Conservation (phyloP, 805 yeast genomes). For the Kluyveromyces dobzhanskii region DNA sequence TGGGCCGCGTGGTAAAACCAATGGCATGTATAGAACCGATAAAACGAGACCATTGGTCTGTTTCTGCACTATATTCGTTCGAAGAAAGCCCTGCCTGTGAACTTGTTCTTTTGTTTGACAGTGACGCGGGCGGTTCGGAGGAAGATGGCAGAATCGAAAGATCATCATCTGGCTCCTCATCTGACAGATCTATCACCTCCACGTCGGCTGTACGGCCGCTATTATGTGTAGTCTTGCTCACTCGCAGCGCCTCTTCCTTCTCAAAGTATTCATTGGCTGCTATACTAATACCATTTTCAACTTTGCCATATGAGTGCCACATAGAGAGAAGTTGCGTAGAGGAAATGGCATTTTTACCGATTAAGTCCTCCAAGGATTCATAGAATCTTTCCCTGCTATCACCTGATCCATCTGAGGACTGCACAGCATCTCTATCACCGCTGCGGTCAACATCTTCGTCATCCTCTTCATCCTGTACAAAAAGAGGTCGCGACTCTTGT, state of each 20-base stretch:
- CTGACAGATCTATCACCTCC: background rate
- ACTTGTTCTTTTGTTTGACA: background rate
- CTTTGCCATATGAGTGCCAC: background rate
- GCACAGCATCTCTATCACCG: background rate
- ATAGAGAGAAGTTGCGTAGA: background rate
- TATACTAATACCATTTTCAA: background rate
- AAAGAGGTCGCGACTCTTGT: slow-evolving; percentile 4
- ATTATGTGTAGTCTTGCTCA: background rate
- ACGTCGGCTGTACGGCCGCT: background rate
- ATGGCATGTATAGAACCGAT: slow-evolving; percentile 53
- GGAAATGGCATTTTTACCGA: background rate
- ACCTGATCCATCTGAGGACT: background rate
- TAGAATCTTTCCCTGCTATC: background rate
- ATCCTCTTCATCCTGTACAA: slow-evolving; percentile 9
- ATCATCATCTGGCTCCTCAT: background rate
- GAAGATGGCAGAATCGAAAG: slow-evolving; percentile 1
- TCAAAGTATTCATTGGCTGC: slow-evolving; percentile 2
- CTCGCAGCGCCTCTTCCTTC: background rate
- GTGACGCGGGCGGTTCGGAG: background rate
- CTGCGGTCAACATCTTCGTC: background rate
- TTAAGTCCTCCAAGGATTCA: background rate
- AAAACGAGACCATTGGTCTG: slow-evolving; percentile 34
- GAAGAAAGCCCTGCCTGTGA: slow-evolving; percentile 1
- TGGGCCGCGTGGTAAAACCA: slow-evolving; percentile 70
- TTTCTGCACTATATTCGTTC: slow-evolving; percentile 4